Evolutionary conservation across 768 basidiomycete genomes (phyloP).

Genomic region (Kwoniella mangroviensis): DNA sequence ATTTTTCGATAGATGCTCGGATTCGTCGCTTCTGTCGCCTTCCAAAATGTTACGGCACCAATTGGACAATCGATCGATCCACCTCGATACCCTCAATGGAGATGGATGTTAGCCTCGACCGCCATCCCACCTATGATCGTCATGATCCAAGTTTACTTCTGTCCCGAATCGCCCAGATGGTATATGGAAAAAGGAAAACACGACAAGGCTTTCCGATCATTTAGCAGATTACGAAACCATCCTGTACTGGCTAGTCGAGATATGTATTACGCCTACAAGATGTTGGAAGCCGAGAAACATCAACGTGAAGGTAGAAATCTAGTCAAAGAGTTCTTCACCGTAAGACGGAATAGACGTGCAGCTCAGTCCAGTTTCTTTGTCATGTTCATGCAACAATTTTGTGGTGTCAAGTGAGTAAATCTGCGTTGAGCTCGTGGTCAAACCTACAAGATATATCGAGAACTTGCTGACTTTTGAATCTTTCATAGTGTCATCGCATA

Average conservation of each 20-base stretch:
- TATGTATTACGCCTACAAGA: slow-evolving; percentile 54
- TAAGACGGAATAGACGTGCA: slow-evolving; percentile 58
- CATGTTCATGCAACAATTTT: slow-evolving; percentile 58
- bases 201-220: slow-evolving; percentile 54
- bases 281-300: slow-evolving; percentile 37
- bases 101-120: slow-evolving; percentile 57
- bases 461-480: neutral
- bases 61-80: slow-evolving; percentile 12
- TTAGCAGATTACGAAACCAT: slow-evolving; percentile 54
- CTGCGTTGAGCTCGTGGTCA: neutral
- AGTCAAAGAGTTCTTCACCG: slow-evolving; percentile 58
- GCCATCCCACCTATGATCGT: slow-evolving; percentile 41
- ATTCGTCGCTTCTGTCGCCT: slow-evolving; percentile 37
- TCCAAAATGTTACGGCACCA: slow-evolving; percentile 29
- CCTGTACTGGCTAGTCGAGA: slow-evolving; percentile 59
- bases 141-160: slow-evolving; percentile 48
- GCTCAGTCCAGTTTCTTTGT: slow-evolving; percentile 57
- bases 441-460: neutral
- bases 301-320: slow-evolving; percentile 23
- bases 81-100: slow-evolving; percentile 46
- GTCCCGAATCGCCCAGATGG: slow-evolving; percentile 57
- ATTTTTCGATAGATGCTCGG: slow-evolving; percentile 31
- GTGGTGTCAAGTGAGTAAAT: slow-evolving; percentile 44
- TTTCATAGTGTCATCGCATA: slow-evolving; percentile 56
- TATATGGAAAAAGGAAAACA: slow-evolving; percentile 58